Evolutionary conservation across 2,329 filamentous ascomycete species (phyloP), one percentile per base, ranked within the genome.

Genomic region (Zymoseptoria crescenta): DNA sequence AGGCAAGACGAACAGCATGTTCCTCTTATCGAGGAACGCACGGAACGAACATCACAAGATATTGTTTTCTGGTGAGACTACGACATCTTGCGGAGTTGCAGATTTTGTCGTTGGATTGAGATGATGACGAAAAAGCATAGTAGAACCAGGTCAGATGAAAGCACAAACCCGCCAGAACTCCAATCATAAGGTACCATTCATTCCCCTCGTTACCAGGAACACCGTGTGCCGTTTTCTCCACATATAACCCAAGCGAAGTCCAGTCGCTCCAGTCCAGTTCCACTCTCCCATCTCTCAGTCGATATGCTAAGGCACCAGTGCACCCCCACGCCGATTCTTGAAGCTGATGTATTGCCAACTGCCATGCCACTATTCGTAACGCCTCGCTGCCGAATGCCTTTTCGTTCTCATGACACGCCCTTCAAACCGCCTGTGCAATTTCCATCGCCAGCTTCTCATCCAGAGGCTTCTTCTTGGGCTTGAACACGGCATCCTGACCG

Each of bases 401-500:
- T 45, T 13, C n/a, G 10, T 45, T 24, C 2, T 24, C 24, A 24
- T 24, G 24, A 45, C 35, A 5, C 35, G 35, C 35, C 4, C 35
- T 45, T 45, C 35, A 45, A 16, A 16, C 13, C 13, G 35, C 35
- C 35, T 45, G 35, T n/a, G 35, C 35, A 16, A 45, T 45, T 48
- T 63, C 60, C 27, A 64, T 50, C 27, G 55, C 60, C 49, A 58
- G 61, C 59, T 66, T 66, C 59, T 66, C 64, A 49, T 64, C 60
- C 29, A 64, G n/a, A 21, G 62, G 51, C 61, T 65, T 67, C 64
- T 70, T 69, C 64, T 70, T 70, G 2, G 57, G 56, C 52, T 51
- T 59, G 81, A 94, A 92, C 74, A 89, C 87, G 65, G 92, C 92
- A 69, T 96, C 92, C 75, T 96, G 92, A 66, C 88, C 79, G 28